Evolutionary conservation across 2,329 filamentous ascomycete genomes (phyloP), one percentile per base, ranked within the genome.

Genomic region (Nectriaceae sp.): DNA sequence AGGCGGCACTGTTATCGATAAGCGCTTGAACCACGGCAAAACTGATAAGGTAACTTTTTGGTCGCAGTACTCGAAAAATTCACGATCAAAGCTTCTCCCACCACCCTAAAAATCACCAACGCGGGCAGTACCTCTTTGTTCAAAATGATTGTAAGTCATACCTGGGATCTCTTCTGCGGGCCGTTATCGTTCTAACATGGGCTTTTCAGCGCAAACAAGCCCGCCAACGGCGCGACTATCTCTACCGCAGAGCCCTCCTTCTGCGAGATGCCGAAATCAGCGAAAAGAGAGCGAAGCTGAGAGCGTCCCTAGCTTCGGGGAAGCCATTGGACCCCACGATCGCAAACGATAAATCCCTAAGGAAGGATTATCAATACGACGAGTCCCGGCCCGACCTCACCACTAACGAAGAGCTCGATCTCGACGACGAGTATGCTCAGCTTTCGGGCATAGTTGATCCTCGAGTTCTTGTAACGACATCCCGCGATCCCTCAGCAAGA

Each of bases 371-470:
- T 73, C 91, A 92, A 65, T 99, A 93, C 68, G 94, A 99, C 66
- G 93, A 97, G 70, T 89, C 90, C 4, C 75, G 83, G 20, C 79
- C 80, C 19, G 88, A 91, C 60, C 73, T 84, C 46, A 84, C 78
- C 3, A 75, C 77, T 16, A 80, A 89, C 48, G 86, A 90, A 48
- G 79, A 87, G 66, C 71, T 90, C 16, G 87, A 89, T 46, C 72
- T 95, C 18, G 90, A 95, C 65, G 90, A 96, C 63, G 93, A 97
- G 73, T 97, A 97, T 68, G 84, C 88, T 20, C 85, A 92, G 58
- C 82, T 97, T 1, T 94, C 89, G n/a, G 94, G 94, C 24, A 84
- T 97, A 33, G 83, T 94, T 31, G 94, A 97, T 59, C 91, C 93
- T 5, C 81, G 92, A 44, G 85, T 96, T 4, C 80, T 97, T 5